Base-by-base conservation (phyloP, 2,329 filamentous ascomycete species). In the Gaeumannomyces sp. region DNA sequence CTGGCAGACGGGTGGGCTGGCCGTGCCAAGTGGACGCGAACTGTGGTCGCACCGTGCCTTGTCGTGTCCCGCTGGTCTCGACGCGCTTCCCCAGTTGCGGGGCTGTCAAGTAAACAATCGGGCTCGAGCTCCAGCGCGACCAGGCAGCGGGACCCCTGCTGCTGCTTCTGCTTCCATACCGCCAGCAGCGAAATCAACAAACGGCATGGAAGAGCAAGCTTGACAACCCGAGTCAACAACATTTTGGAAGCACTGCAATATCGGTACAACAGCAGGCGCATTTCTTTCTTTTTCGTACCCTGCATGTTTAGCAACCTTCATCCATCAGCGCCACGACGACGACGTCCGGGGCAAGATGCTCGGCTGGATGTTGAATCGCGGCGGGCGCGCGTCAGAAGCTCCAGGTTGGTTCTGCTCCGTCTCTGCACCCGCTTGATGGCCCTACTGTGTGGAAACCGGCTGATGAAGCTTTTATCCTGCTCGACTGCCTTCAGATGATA, bases 341-440 rank as follows among this genome's bases (percentile, higher is more conserved):
- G 19, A n/a, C 19, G 45, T 53, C 45, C 45, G 22, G 19, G 61
- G 33, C 65, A 70, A 56, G 45, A 87, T 87, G 85, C 78, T 87
- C 66, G 83, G 84, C 68, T 87, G 85, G 85, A 83, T 85, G 76
- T 74, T 87, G 70, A 83, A 80, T 71, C 79, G 76, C 72, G 76
- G 77, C 57, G 71, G 79, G 65, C 76, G 78, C 69, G 71, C 69
- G 69, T 67, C 69, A 14, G 70, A 64, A 29, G 68, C 64, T 11
- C 57, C 64, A 62, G 68, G 68, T 68, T 56, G 66, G 59, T 45
- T 27, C 53, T 19, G 14, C 19, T 5, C 14, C 33, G 28, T 16
- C 61, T 4, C n/a, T 35, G 31, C 31, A 33, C 11, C 7, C 11
- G 31, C 6, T 33, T 33, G 11, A 22, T 4, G 22, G 19, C 19